Base-by-base conservation (phyloP, 352 stramenopile genomes). In the Phytophthora sansomeana region DNA sequence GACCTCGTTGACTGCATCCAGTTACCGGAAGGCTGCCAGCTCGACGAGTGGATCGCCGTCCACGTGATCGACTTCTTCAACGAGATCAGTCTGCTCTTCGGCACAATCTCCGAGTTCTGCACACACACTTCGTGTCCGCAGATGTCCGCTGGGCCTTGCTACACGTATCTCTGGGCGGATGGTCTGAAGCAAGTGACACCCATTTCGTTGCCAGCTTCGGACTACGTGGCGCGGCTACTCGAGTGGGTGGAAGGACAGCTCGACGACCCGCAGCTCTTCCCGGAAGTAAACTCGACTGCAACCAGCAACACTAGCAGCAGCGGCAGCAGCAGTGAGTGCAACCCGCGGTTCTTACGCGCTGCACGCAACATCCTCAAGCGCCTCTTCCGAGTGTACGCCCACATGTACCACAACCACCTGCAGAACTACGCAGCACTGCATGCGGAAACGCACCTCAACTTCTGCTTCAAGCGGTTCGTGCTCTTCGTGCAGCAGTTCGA, bases 381-480 rank as follows among this genome's bases (percentile, higher is more conserved):
- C n/a, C 74, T 99, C 10, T 99, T 99, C 77, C 90, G 97, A 6
- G 93, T 99, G 5, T 99, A 98, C 74, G 96, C 95, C 44, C 97
- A 98, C 81, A 96, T 99, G 73, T 99, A 99, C 68, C 94, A 96
- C 71, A 95, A 85, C 68, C 97, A 98, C 72, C 87, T 98, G 62
- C 83, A 90, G 32, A 96, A 92, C 39, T 91, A 98, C 67, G 87
- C 90, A 29, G 87, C 90, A 46, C 80, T 98, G 48, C 85, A 95
- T 53, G 97, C 96, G 56, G 95, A 98, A 38, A 83, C 89, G 26
- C 95, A 98, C 69, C 81, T 99, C 44, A 98, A 98, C 75, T 98
- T 97, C 14, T 98, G 93, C 69, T 99, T 99, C 79, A 99, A 98
- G 78, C 93, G 98, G 41, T 99, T 99, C 63, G 89, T 99, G 65